A percentile compares a stretch with the other conserved stretches of the same genome.
Evolutionary conservation across 805 yeast genomes (phyloP).

Genomic region (Cyberlindnera veronae): DNA sequence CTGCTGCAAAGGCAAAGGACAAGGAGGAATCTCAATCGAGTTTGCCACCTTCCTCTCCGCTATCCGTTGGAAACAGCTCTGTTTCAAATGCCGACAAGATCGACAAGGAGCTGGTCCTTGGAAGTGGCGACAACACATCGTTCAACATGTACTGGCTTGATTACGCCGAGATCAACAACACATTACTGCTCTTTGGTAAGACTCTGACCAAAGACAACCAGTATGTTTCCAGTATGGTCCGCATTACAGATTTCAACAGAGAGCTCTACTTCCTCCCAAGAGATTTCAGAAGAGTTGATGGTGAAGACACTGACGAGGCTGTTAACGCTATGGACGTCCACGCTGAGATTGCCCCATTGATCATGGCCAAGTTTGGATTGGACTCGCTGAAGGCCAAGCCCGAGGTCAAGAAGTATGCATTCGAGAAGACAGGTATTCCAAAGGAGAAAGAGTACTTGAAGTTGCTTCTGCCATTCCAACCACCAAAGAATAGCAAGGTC

Average conservation of each 20-base stretch:
- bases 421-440: constrained; percentile 80
- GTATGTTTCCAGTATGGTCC: constrained; percentile 71
- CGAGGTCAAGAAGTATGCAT: constrained; percentile 76
- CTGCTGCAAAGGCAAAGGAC: constrained; percentile 23
- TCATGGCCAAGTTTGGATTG: constrained; percentile 61
- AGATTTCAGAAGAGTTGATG: constrained; percentile 41
- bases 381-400: constrained; percentile 66
- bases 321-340: constrained; percentile 63
- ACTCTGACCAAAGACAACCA: constrained; percentile 55
- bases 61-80: constrained; percentile 4
- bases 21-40: constrained; percentile 11
- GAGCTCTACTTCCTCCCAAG: constrained; percentile 80
- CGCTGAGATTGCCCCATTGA: constrained; percentile 67
- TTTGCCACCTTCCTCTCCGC: constrained; percentile 20
- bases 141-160: constrained; percentile 89
- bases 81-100: constrained; percentile 16
- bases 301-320: constrained; percentile 36
- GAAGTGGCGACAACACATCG: constrained; percentile 30
- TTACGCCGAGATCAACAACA: constrained; percentile 70
- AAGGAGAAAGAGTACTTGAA: constrained; percentile 75
- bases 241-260: constrained; percentile 63
- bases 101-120: constrained; percentile 22
- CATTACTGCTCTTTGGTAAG: constrained; percentile 78
- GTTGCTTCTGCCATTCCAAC: constrained; percentile 68
- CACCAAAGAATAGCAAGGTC: constrained; percentile 49